Base-by-base conservation (phyloP, 2,329 filamentous ascomycete species). In the Fusarium sp. region DNA sequence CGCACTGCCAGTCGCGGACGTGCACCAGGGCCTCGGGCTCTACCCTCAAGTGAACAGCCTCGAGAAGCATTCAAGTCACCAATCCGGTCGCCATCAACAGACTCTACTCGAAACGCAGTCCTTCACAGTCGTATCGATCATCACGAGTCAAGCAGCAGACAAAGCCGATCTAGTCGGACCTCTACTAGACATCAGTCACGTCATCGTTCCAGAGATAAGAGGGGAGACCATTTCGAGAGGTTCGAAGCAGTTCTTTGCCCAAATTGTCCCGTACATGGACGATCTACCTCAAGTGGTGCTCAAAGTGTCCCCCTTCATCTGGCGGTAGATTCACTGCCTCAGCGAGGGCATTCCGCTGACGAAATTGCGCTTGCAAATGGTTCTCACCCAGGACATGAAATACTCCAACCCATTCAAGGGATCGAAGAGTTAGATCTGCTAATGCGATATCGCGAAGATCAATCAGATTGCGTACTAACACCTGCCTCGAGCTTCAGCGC, bases 371-470 rank as follows among this genome's bases (percentile, higher is more conserved):
- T 20, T 15, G 10, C n/a, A 26, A 78, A 41, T 77, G 78, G 1
- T 76, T 77, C 8, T 77, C 77, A 37, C 69, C 75, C 12, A 80
- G 78, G 36, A 13, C 47, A 58, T n/a, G 56, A 53, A 28, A 44
- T 42, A 13, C 37, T 44, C 16, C 54, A 57, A 23, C 37, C 54
- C 23, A 16, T 20, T 18, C 47, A 46, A 40, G 38, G 40, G 12
- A 33, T 46, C 4, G 47, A 51, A 9, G 57, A 45, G 15, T 30
- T 54, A 18, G 57, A 55, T 11, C 40, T 46, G 34, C 20, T 60
- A 16, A 57, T 45, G 18, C 18, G 44, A 41, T 47, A 36, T 15
- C 58, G 40, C 23, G 53, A 57, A 18, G 42, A 57, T n/a, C 45
- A 44, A 41, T 36, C 54, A 8, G 37, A 47, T 23, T 46, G 38